These are phyloP conservation scores for Triticum timopheevii DNA, from an alignment of 176 grass and related monocot genomes.

Conservation along the genomic window DNA sequence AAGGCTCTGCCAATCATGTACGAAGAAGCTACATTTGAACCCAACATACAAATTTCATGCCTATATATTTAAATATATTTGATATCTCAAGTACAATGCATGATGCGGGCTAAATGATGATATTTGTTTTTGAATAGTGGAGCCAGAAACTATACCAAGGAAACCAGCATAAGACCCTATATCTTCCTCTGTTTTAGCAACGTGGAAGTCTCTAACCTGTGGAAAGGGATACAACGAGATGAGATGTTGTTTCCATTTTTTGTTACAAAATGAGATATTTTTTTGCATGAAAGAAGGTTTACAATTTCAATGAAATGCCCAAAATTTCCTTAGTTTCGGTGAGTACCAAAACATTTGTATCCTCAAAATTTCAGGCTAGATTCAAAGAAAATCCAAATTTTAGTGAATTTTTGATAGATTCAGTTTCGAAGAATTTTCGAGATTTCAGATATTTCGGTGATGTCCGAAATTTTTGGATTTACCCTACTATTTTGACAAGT, in stretches of 20 bases:
- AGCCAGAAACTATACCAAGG: constrained; percentile 32
- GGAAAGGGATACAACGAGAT: background rate
- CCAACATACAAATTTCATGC: background rate
- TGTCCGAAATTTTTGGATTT: background rate
- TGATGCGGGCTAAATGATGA: background rate
- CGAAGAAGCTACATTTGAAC: constrained; percentile 47
- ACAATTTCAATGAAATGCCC: background rate
- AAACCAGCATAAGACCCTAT: constrained; percentile 68
- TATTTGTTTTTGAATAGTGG: background rate
- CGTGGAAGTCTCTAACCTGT: constrained; percentile 47
- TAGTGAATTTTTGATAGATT: background rate
- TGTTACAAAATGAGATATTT: background rate
- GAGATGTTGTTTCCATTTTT: background rate
- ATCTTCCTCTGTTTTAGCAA: constrained; percentile 58
- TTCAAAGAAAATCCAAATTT: background rate
- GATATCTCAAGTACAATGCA: background rate
- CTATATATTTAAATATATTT: background rate
- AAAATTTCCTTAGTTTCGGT: background rate
- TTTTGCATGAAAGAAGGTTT: background rate
- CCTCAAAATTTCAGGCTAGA: background rate
- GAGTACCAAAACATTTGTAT: background rate
- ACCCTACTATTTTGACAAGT: background rate
- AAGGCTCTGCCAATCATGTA: constrained; percentile 58
- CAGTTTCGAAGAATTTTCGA: background rate
- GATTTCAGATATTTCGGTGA: background rate